Evolutionary conservation across 2,329 filamentous ascomycete genomes (phyloP).

Genomic region (Sphaerostilbella broomeana): DNA sequence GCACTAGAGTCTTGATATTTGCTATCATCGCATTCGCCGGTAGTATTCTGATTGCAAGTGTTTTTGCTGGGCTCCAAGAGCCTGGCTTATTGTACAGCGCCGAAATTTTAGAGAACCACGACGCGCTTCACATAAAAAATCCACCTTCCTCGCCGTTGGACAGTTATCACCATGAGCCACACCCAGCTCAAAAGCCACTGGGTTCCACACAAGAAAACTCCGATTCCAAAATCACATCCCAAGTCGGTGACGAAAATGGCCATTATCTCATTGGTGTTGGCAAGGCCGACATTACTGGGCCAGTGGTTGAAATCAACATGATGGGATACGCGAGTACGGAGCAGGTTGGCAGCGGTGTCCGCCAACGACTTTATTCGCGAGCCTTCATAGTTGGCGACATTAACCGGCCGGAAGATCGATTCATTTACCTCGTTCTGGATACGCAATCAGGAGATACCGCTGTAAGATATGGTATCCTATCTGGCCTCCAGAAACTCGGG

Average conservation of each 20-base stretch:
- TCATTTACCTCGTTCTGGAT: constrained; percentile 84
- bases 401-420: constrained; percentile 58
- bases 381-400: constrained; percentile 78
- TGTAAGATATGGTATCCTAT: constrained; percentile 72
- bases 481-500: constrained; percentile 62
- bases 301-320: constrained; percentile 81
- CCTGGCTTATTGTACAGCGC: too few relatives aligned
- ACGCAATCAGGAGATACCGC: constrained; percentile 81
- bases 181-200: too few relatives aligned
- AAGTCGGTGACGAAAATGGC: constrained; percentile 4
- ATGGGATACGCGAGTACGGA: constrained; percentile 79
- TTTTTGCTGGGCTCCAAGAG: too few relatives aligned
- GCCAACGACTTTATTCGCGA: constrained; percentile 78
- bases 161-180: too few relatives aligned
- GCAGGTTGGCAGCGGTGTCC: constrained; percentile 75
- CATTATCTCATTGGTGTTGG: constrained; percentile 46
- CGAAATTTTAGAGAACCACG: too few relatives aligned
- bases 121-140: too few relatives aligned
- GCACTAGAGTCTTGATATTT: too few relatives aligned
- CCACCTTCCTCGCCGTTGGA: too few relatives aligned
- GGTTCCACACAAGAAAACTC: too few relatives aligned
- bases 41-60: too few relatives aligned
- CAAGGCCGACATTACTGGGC: constrained; percentile 54
- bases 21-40: too few relatives aligned
- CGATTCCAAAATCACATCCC: neutral